Base-by-base conservation (phyloP, 2,329 filamentous ascomycete genomes). In the Colletotrichum navitas region DNA sequence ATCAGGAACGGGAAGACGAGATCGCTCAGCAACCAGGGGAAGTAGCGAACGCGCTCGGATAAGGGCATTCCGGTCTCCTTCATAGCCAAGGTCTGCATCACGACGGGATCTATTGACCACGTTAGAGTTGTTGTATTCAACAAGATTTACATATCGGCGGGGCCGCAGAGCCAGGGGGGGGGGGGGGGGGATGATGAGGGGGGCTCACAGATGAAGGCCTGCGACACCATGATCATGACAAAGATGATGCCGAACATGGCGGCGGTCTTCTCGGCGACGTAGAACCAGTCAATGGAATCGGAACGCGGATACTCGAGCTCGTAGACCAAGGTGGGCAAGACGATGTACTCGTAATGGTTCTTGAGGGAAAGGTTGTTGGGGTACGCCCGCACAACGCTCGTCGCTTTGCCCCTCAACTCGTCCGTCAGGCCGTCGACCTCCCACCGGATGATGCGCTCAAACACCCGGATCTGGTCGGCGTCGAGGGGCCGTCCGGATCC, bases 1-100 rank as follows among this genome's bases (percentile, higher is more conserved):
- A 94, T 89, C 81, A 95, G 89, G 73, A 95, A 91, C 0, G 93
- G 93, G 73, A 95, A 94, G 11, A 94, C 85, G 72, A 95, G 85
- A 76, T 95, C 92, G 71, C 86, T 87, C n/a, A 94, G 81, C 66
- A 95, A 87, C 87, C 91, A 93, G 0, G 93, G 93, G 71, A 94
- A 94, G 69, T 90, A 88, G 68, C 81, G 82, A 76, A 93, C 88
- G 58, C 93, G 87, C 72, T 89, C 83, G 4, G 83, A 79, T 8
- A 93, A 82, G 0, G 90, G 84, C 79, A 92, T 84, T 8, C 89
- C 89, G 1, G 85, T 83, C 75, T 93, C 90, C 79, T 92, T 93
- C 87, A 92, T 91, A 71, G 84, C 83, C 41, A 93, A 81, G 0
- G 90, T 90, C 75, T 88, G 84, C 77, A 92, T 87, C 2, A 94